Conservation (phyloP, 1,284 basidiomycete species). For the Heterobasidion parviporum region DNA sequence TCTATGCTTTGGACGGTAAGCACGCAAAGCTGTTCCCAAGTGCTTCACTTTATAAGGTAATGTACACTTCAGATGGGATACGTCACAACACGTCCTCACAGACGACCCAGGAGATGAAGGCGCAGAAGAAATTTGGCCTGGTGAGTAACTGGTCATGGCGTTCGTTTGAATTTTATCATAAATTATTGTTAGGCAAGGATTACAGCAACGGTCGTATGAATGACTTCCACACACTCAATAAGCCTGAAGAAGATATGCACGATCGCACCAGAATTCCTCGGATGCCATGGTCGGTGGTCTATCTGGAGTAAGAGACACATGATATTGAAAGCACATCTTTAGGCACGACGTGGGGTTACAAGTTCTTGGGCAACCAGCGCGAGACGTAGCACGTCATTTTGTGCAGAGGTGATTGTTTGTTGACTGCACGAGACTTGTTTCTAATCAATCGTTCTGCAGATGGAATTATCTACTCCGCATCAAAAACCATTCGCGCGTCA, state of each 20-base stretch:
- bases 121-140: constrained; percentile 73
- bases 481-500: constrained; percentile 87
- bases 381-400: constrained; percentile 94
- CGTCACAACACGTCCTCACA: constrained; percentile 84
- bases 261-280: constrained; percentile 83
- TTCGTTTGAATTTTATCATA: background rate
- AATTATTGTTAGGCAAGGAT: constrained; percentile 62
- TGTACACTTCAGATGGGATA: constrained; percentile 76
- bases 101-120: constrained; percentile 64
- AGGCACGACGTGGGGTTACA: constrained; percentile 98
- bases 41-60: background rate
- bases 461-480: constrained; percentile 91
- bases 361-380: constrained; percentile 92
- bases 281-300: constrained; percentile 84
- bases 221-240: constrained; percentile 86
- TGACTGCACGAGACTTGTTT: constrained; percentile 10
- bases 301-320: background rate
- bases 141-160: constrained; percentile 27
- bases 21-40: background rate
- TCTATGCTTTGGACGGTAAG: constrained; percentile 80
- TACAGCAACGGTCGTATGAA: constrained; percentile 87
- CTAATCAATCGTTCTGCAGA: constrained; percentile 28
- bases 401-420: constrained; percentile 62
- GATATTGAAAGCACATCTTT: constrained; percentile 1
- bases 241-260: constrained; percentile 93